Base-by-base conservation (phyloP, 495 filamentous ascomycete species). In the Aspergillus hancockii region DNA sequence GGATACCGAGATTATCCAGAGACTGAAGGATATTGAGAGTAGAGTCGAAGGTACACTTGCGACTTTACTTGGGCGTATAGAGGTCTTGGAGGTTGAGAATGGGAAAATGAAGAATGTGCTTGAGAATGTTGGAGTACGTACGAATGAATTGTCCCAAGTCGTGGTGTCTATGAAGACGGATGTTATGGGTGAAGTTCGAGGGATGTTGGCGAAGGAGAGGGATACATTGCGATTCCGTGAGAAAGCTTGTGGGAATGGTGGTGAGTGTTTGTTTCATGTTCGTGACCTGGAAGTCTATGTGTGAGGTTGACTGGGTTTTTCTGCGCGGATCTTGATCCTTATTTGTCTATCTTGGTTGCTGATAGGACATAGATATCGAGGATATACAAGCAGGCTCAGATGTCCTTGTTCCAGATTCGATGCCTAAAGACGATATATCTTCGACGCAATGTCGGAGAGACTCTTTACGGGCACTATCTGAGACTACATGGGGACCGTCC, bases 351-450 rank as follows among this genome's bases (percentile, higher is more conserved):
- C 8, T 19, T 6, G 41, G 7, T 14, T 21, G 21, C 19, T 45
- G 41, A 19, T 7, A 7, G n/a, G 8, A 8, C 2, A 45, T 21
- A 22, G 41, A 21, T 45, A 45, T 45, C n/a, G 6, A 8, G 38
- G 38, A 41, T 18, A 41, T 18, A 4, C 43, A 1, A 14, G 23
- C 8, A 21, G 56, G 13, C 23, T 56, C 54, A 18, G 53, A 51
- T 22, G 45, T 58, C 1, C 30, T 59, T 8, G 60, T 54, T 23
- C 55, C 56, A 10, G 50, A 58, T 51, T 63, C 55, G 1, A 41
- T 63, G 45, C 51, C 60, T 19, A 18, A 13, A 14, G 18, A 53
- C 22, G 19, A 40, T 22, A 16, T 16, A 13, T n/a, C 51, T n/a
- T 16, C 32, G 16, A 22, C n/a, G 6, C 18, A 32, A 8, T 0